phyloP scores from a whole-genome alignment of 2,329 filamentous ascomycete genomes.

The Thelonectria olida region DNA sequence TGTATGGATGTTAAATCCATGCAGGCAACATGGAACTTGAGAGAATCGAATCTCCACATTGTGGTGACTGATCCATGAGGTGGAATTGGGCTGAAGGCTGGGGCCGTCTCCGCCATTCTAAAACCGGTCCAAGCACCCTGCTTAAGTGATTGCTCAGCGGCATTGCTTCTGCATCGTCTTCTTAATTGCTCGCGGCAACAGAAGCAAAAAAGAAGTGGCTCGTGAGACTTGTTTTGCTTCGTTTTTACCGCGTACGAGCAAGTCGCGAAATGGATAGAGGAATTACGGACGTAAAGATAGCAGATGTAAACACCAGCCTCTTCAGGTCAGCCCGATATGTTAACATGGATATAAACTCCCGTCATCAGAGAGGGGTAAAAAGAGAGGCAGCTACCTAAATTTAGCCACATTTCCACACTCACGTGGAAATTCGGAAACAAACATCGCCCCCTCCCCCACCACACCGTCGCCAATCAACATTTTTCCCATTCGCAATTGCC shows the following conservation, averaged over 20 bases:
- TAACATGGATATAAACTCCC: no score
- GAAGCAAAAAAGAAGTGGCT: not conserved
- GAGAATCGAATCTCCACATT: not conserved
- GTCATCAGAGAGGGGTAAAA: not conserved
- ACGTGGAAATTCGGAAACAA: no score
- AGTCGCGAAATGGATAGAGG: no score
- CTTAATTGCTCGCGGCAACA: not conserved
- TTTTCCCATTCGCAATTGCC: not conserved
- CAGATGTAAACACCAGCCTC: no score
- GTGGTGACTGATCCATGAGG: slow-evolving; percentile 1
- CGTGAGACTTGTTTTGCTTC: not conserved
- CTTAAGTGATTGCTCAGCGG: no score
- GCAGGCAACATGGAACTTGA: no score
- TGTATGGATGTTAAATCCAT: no score
- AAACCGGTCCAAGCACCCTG: slow-evolving; percentile 7
- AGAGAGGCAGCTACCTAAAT: slow-evolving; percentile 10
- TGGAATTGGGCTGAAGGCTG: slow-evolving; percentile 4
- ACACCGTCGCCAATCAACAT: not conserved
- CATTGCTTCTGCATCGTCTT: not conserved
- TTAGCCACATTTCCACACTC: no score
- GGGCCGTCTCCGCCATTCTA: slow-evolving; percentile 10
- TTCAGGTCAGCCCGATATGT: no score
- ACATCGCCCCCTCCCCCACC: not conserved
- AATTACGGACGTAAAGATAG: no score
- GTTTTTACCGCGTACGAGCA: no score